Evolutionary conservation across 2,329 filamentous ascomycete species (phyloP).

Genomic region (Arthrobotrys iridis): DNA sequence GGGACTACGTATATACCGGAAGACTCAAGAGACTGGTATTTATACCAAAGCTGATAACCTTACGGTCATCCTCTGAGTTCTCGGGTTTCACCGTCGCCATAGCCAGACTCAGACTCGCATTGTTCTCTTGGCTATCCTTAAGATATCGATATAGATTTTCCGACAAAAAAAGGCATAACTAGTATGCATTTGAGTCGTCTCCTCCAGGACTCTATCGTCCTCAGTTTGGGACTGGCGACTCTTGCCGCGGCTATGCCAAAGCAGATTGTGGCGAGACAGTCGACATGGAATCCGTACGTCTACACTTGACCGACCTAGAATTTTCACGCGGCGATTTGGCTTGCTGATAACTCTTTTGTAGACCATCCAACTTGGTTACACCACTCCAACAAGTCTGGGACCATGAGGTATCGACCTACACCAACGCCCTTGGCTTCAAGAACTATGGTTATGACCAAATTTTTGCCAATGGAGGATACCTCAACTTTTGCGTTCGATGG

Average conservation of each 20-base stretch:
- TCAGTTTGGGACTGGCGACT: slow-evolving; percentile 17
- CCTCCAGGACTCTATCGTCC: slow-evolving; percentile 15
- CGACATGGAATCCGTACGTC: slow-evolving; percentile 49
- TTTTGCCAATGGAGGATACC: slow-evolving; percentile 36
- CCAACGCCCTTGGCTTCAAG: slow-evolving; percentile 37
- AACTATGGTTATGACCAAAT: slow-evolving; percentile 49
- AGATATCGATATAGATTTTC: neutral
- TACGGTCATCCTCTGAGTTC: neutral
- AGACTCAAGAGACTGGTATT: neutral
- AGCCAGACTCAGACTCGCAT: neutral
- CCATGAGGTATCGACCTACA: slow-evolving; percentile 29
- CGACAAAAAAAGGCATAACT: neutral
- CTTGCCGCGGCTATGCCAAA: slow-evolving; percentile 29
- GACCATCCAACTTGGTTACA: slow-evolving; percentile 38
- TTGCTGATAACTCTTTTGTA: neutral
- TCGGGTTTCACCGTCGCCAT: slow-evolving; percentile 1
- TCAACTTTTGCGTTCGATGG: slow-evolving; percentile 49
- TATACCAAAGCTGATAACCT: slow-evolving; percentile 6
- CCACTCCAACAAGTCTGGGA: slow-evolving; percentile 46
- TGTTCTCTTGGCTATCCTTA: slow-evolving; percentile 3
- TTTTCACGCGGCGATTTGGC: neutral
- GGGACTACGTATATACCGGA: neutral
- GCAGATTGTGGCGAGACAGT: slow-evolving; percentile 32
- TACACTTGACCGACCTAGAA: neutral
- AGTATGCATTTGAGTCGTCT: slow-evolving; percentile 46